These are phyloP conservation scores for Nemania abortiva DNA, from an alignment of 2,329 filamentous ascomycete genomes.

Conservation along the genomic window DNA sequence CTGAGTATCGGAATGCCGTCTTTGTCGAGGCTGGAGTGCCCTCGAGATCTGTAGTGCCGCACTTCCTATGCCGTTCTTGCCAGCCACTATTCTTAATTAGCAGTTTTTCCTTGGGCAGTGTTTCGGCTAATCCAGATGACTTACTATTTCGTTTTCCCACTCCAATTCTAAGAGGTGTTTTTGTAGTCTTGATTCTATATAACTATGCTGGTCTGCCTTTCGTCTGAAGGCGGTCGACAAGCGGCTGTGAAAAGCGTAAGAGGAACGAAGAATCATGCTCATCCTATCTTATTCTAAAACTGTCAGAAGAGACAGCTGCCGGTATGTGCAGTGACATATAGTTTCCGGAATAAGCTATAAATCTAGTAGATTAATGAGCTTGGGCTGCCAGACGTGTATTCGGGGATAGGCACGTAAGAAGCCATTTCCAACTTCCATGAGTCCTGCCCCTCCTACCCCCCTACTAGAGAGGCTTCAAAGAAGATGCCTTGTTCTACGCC, in stretches of 20 bases:
- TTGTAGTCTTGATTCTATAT: background rate
- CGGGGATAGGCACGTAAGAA: conserved; percentile 4
- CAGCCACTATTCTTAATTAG: conserved; percentile 30
- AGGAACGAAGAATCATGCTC: conserved; percentile 6
- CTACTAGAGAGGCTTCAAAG: conserved; percentile 4
- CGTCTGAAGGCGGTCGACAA: background rate
- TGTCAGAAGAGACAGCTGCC: background rate
- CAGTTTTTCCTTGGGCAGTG: background rate
- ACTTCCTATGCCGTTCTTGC: conserved; percentile 15
- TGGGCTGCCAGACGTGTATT: background rate
- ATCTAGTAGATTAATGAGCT: conserved; percentile 12
- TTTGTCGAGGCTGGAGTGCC: conserved; percentile 15
- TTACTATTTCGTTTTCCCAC: conserved; percentile 9
- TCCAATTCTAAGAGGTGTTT: background rate
- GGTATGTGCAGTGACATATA: conserved; percentile 7
- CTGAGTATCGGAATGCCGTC: conserved; percentile 32
- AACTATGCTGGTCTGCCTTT: background rate
- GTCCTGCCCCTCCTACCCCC: background rate
- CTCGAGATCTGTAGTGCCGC: background rate
- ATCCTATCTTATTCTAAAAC: background rate
- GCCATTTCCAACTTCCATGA: background rate
- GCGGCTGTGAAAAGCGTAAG: background rate
- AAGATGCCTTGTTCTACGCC: conserved; percentile 13
- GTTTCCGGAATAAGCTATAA: background rate
- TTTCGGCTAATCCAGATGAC: conserved; percentile 1